Conservation (phyloP, 306 rosid species). For the Trifolium fragiferum region DNA sequence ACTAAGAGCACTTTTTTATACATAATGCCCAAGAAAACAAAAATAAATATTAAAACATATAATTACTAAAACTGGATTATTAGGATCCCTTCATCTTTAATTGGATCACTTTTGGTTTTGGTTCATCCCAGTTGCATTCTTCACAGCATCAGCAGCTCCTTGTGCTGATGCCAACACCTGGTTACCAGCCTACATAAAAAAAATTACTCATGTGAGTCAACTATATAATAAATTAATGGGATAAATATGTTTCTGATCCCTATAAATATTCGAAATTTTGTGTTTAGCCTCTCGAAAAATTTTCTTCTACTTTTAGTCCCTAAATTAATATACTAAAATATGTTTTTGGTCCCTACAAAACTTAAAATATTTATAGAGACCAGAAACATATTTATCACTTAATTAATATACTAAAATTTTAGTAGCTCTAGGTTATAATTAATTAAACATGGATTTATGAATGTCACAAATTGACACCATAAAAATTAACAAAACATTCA, state of each 20-base stretch:
- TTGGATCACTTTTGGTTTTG: conserved; percentile 55
- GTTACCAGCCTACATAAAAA: conserved; percentile 54
- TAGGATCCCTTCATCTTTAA: conserved; percentile 21
- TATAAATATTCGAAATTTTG: no score
- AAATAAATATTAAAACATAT: background rate
- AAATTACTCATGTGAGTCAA: background rate
- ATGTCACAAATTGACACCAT: background rate
- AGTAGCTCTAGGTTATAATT: no score
- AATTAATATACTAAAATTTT: no score
- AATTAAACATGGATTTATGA: no score
- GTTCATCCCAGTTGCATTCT: conserved; percentile 70
- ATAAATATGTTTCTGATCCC: no score
- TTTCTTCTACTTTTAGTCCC: no score
- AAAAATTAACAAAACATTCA: conserved; percentile 2
- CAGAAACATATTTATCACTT: no score
- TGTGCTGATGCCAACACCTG: conserved; percentile 57
- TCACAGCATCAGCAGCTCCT: conserved; percentile 69
- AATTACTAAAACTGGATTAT: conserved; percentile 17
- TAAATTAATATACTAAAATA: no score
- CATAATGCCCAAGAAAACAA: conserved; percentile 18
- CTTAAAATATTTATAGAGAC: no score
- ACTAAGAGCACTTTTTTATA: conserved; percentile 32
- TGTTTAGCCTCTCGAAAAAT: no score
- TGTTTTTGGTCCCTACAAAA: no score
- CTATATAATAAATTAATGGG: no score